Percentiles rank a stretch among this genome's conserved stretches.
Conservation (phyloP, 1,284 basidiomycete species). For the Boletellus deceptivus region DNA sequence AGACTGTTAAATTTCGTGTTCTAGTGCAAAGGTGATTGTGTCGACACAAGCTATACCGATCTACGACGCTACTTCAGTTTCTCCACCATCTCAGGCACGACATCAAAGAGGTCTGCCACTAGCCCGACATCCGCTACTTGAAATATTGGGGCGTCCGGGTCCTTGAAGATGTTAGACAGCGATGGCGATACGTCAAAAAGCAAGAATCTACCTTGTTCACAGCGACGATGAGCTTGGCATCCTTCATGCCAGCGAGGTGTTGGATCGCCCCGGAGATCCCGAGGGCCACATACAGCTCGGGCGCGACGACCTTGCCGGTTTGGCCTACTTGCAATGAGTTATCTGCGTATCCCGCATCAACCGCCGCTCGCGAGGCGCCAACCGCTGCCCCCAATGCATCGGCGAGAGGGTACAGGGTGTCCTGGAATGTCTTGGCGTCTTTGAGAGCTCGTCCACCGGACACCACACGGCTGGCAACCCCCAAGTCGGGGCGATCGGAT, state of each 20-base stretch:
- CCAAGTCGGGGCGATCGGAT: constrained; percentile 93
- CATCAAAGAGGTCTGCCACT: constrained; percentile 89
- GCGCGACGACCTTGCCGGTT: constrained; percentile 95
- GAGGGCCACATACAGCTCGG: constrained; percentile 93
- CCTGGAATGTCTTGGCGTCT: constrained; percentile 89
- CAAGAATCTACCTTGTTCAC: constrained; percentile 80
- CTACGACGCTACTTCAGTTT: constrained; percentile 64
- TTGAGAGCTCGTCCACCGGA: constrained; percentile 97
- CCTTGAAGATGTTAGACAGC: constrained; percentile 47
- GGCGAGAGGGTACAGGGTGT: constrained; percentile 85
- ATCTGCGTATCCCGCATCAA: constrained; percentile 98
- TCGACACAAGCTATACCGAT: neutral
- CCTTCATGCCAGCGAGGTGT: constrained; percentile 99
- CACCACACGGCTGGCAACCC: constrained; percentile 84
- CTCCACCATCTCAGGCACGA: constrained; percentile 83
- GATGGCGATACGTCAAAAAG: neutral
- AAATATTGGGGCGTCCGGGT: constrained; percentile 98
- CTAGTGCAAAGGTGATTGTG: too few relatives aligned
- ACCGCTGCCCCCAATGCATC: constrained; percentile 94
- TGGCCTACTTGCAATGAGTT: constrained; percentile 99
- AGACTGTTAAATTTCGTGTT: too few relatives aligned
- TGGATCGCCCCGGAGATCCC: constrained; percentile 98
- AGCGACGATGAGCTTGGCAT: constrained; percentile 97
- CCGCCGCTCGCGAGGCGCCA: constrained; percentile 95
- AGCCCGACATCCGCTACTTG: constrained; percentile 97